phyloP scores from a whole-genome alignment of 306 rosid genomes.

The Pyrus betulifolia region DNA sequence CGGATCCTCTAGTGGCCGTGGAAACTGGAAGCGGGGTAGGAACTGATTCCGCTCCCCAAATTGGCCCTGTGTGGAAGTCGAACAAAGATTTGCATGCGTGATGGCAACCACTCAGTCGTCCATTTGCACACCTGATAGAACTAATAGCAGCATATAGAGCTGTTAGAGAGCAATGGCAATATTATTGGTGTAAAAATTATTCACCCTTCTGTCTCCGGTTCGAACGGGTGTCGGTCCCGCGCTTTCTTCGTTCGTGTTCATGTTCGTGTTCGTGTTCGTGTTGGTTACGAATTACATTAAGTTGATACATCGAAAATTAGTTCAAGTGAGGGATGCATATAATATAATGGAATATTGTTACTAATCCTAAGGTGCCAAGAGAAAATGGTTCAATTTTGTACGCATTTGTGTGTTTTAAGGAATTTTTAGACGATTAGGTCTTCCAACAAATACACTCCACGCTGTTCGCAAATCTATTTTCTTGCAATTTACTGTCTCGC shows the following conservation, averaged over 20 bases:
- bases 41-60: slow-evolving; percentile 31
- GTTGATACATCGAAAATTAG: slow-evolving; percentile 24
- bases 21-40: slow-evolving; percentile 48
- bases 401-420: background rate
- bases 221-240: slow-evolving; percentile 16
- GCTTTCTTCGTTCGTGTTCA: slow-evolving; percentile 10
- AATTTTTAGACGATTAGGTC: too few species aligned
- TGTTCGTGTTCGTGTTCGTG: background rate
- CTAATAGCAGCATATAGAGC: background rate
- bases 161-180: slow-evolving; percentile 1
- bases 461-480: too few species aligned
- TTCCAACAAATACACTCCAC: too few species aligned
- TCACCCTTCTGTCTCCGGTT: slow-evolving; percentile 11
- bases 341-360: slow-evolving; percentile 15
- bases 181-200: slow-evolving; percentile 30
- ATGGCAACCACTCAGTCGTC: slow-evolving; percentile 6
- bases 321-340: slow-evolving; percentile 18
- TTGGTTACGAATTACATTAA: slow-evolving; percentile 2
- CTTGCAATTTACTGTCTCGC: too few species aligned
- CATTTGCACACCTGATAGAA: slow-evolving; percentile 1
- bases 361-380: background rate
- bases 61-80: slow-evolving; percentile 49
- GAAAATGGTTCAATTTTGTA: slow-evolving; percentile 6
- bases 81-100: slow-evolving; percentile 57
- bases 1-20: slow-evolving; percentile 49